Percentiles rank a stretch among this genome's conserved stretches.
Conservation (phyloP, 208 protist genomes). For the Wallacemonas sp. region DNA sequence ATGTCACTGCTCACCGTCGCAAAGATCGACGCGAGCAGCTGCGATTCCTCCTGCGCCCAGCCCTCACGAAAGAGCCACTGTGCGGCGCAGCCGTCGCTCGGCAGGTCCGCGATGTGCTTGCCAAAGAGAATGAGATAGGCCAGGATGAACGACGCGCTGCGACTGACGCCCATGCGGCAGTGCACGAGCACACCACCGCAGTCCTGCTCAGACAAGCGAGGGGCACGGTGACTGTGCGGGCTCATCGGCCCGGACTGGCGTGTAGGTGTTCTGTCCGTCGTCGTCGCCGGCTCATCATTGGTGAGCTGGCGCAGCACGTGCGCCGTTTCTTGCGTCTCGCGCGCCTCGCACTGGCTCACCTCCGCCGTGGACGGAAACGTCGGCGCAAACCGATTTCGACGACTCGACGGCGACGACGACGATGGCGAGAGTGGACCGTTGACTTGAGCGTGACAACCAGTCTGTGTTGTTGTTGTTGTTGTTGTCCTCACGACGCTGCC, state of each 20-base stretch:
- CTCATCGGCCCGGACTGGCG: no score
- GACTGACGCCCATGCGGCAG: constrained; percentile 83
- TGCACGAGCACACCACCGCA: constrained; percentile 77
- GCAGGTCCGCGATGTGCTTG: constrained; percentile 24
- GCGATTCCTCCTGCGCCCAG: constrained; percentile 17
- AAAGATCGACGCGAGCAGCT: constrained; percentile 22
- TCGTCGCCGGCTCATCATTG: no score
- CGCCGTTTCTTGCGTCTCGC: neutral
- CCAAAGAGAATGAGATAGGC: constrained; percentile 86
- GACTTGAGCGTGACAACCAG: no score
- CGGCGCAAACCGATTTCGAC: neutral
- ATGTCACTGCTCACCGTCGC: constrained; percentile 27
- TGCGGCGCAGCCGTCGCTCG: neutral
- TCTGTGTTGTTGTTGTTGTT: neutral
- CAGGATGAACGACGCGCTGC: constrained; percentile 74
- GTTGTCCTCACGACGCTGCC: neutral
- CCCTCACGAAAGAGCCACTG: neutral
- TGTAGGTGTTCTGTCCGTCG: no score
- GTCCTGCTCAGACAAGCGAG: constrained; percentile 25
- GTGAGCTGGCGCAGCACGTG: neutral
- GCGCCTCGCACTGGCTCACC: neutral
- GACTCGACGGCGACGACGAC: neutral
- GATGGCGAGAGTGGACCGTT: no score
- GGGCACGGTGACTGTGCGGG: no score
- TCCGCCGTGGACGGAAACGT: neutral